Percentiles rank a stretch among this genome's conserved stretches.
phyloP scores from a whole-genome alignment of 1,139 yeast genomes.

The Citeromyces hawaiiensis region DNA sequence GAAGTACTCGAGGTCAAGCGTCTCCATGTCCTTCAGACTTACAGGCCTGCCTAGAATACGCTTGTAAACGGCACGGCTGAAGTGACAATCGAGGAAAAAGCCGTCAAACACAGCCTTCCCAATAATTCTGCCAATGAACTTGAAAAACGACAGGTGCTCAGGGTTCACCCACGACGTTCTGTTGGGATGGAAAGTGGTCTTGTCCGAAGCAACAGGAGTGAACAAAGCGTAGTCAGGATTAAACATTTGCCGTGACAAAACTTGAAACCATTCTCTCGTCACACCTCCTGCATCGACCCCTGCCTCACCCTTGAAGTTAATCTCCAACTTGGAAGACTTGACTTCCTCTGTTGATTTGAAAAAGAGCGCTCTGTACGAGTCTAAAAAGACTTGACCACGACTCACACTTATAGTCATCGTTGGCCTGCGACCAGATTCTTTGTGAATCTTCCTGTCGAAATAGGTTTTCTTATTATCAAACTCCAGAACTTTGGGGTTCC shows the following conservation, averaged over 20 bases:
- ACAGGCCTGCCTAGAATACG: conserved; percentile 71
- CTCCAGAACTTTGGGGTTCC: conserved; percentile 82
- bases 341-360: conserved; percentile 72
- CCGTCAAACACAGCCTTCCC: conserved; percentile 91
- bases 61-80: conserved; percentile 91
- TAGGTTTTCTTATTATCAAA: conserved; percentile 89
- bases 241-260: conserved; percentile 86
- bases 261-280: conserved; percentile 96
- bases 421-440: conserved; percentile 25
- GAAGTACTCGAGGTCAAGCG: conserved; percentile 83
- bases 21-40: conserved; percentile 88
- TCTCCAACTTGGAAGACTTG: conserved; percentile 59
- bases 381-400: conserved; percentile 86
- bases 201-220: conserved; percentile 84
- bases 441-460: conserved; percentile 63
- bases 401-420: conserved; percentile 57
- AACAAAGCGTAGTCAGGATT: conserved; percentile 93
- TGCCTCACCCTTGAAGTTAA: conserved; percentile 81
- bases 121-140: conserved; percentile 85
- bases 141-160: conserved; percentile 84
- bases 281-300: conserved; percentile 99
- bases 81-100: conserved; percentile 85
- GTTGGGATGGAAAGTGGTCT: conserved; percentile 92
- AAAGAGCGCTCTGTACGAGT: conserved; percentile 75
- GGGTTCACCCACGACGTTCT: conserved; percentile 89